Base-by-base conservation (phyloP, 2,329 filamentous ascomycete species). In the Tricladium varicosporioides region DNA sequence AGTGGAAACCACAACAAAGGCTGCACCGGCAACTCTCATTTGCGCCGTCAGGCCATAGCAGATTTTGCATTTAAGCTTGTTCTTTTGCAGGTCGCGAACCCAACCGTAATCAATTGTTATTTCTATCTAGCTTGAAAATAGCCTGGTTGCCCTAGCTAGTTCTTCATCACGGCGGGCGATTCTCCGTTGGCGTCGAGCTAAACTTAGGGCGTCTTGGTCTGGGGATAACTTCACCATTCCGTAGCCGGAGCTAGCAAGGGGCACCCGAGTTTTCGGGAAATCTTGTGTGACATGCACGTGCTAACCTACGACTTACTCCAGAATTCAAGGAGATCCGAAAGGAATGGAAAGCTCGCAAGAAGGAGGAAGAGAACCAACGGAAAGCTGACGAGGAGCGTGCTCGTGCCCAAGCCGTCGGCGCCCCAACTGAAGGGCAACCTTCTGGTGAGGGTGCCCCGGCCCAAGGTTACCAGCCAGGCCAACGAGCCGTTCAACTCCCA, bases 271-370 rank as follows among this genome's bases (percentile, higher is more conserved):
- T 58, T 51, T 60, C 62, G 71, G 68, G 68, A 66, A 53, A 49
- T 53, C 42, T 58, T 60, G 67, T 68, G 64, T 65, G 65, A 67
- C 65, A 48, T 60, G 60, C 56, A 42, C 54, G 60, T 59, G 53
- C 63, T 64, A 65, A 67, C 59, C 54, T 59, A 61, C 66, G 62
- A 59, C 56, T 56, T 60, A 57, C 59, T 68, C 63, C 70, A 97
- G 94, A 97, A 74, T 97, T 99, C 78, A 99, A 99, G 73, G 94
- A 99, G 71, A 97, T 97, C 59, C 89, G 94, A 62, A 97, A 97
- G 72, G 93, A 97, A 71, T 99, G 94, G 94, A 99, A 97, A 78
- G 90, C 91, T 42, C 91, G 94, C 70, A 97, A 97, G 84, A 99
- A 99, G 90, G 94, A 97, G 73, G 93, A 97, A 68, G 93, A 97